phyloP scores from a whole-genome alignment of 345 rosid species.

The Sisymbrium irio region DNA sequence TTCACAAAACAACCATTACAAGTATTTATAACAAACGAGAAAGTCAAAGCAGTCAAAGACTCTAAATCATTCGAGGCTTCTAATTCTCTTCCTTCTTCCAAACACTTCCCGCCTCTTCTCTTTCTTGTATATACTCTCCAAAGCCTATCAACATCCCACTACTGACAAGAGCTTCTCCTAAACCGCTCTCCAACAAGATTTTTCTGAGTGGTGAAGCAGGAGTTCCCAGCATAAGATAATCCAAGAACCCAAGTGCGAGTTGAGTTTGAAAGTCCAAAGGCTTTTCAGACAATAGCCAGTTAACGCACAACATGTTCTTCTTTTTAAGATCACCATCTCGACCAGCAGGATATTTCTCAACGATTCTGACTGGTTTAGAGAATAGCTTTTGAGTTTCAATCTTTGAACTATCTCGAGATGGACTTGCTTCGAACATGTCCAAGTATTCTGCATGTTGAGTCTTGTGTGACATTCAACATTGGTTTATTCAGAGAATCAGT shows the following conservation, averaged over 20 bases:
- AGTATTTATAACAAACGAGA: too few relatives aligned
- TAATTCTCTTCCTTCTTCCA: too few relatives aligned
- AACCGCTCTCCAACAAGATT: slow-evolving; percentile 87
- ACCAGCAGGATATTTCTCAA: slow-evolving; percentile 85
- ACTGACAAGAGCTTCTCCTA: slow-evolving; percentile 90
- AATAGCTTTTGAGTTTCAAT: slow-evolving; percentile 62
- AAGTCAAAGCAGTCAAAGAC: too few relatives aligned
- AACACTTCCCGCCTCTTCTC: slow-evolving; percentile 79
- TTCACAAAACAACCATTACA: too few relatives aligned
- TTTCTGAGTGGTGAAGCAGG: slow-evolving; percentile 96
- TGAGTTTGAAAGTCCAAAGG: slow-evolving; percentile 89
- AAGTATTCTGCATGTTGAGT: slow-evolving; percentile 61
- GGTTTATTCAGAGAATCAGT: too few relatives aligned
- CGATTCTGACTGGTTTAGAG: slow-evolving; percentile 65
- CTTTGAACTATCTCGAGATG: slow-evolving; percentile 62
- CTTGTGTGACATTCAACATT: slow-evolving; percentile 77
- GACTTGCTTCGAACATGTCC: slow-evolving; percentile 68
- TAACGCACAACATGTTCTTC: slow-evolving; percentile 94
- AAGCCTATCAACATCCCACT: slow-evolving; percentile 90
- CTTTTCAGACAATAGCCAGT: slow-evolving; percentile 85
- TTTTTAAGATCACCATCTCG: slow-evolving; percentile 74
- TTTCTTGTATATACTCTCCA: too few relatives aligned
- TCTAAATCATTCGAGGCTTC: too few relatives aligned
- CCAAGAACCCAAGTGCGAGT: slow-evolving; percentile 83
- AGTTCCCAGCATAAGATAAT: slow-evolving; percentile 93